Evolutionary conservation across 805 yeast species (phyloP), one percentile per base, ranked within the genome.

Genomic region (Yamadazyma scolyti): DNA sequence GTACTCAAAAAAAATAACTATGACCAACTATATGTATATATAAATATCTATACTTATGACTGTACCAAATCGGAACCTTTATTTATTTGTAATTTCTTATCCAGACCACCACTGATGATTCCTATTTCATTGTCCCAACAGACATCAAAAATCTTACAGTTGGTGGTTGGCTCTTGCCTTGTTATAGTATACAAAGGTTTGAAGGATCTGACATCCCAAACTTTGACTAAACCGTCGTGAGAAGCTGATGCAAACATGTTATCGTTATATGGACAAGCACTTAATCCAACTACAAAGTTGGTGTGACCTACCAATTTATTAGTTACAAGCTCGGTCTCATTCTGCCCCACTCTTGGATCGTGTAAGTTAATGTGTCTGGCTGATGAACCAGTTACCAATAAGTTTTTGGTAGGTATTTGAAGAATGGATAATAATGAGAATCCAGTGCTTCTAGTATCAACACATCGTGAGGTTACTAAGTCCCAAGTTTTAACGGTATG

Each of bases 401-500:
- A 65, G 40, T 84, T 75, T 31, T 80, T 63, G 30, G 74, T 68
- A 5, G 84, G 76, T 39, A 93, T 65, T 44, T 79, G 79, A 18
- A 79, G 67, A 17, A 89, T 59, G 0, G 96, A 84, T 26, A 89
- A 69, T 41, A 93, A 68, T 8, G 97, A 81, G 57, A 75, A 89
- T 9, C 89, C 83, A 0, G 97, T 88, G 13, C 83, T 74, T 58
- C 83, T 81, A 4, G 97, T 84, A 53, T 88, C 96, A 17, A 93
- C 82, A 47, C 87, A 77, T 43, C 85, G 74, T 9, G 84, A 68
- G 2, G 97, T 89, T 11, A 86, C 83, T 48, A 93, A 67, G 67
- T 93, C 98, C 97, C 97, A 93, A 0, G 98, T 93, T 50, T 84
- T 83, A 42, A 93, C 78, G 1, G 95, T 78, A 55, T 93, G 98